Base-by-base conservation (phyloP, 1,139 yeast species). In the Arxiozyma heterogenica region DNA sequence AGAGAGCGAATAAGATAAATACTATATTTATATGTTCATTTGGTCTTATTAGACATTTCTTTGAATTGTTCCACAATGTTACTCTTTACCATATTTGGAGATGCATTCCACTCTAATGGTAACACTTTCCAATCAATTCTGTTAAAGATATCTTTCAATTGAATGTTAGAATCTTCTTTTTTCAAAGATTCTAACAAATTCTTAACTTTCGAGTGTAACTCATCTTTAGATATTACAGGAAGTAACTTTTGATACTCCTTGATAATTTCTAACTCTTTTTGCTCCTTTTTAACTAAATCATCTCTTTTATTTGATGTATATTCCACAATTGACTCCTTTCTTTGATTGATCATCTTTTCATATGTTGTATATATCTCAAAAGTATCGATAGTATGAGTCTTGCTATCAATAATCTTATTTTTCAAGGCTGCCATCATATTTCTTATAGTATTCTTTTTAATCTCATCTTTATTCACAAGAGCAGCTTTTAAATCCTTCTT, bases 201-300 rank as follows among this genome's bases (percentile, higher is more conserved):
- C 15, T 56, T 54, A 6, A 81, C 75, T 50, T 73, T 74, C 0
- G 61, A 63, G 47, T 75, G 77, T 34, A 83, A 64, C 53, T 82
- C 83, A 43, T 72, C 78, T 34, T 72, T 73, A 0, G 77, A 66
- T 0, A 86, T 78, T 48, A 82, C 78, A 9, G 83, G 82, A 27
- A 84, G 66, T 42, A 67, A 60, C 1, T 61, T 56, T 48, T 77
- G 62, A 57, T 82, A 78, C 43, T 69, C 66, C 38, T 74, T 61
- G 47, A 84, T 72, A 47, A 81, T 69, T 0, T 63, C 69, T 38
- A 78, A 68, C 66, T 83, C 87, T 42, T 71, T 67, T 30, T 71
- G 61, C 67, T 84, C 90, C 57, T 75, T 79, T 34, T 75, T 76
- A 3, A 79, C 86, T 56, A 83, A 68, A 59, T 83, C 89, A 2